Conservation (phyloP, 1,284 basidiomycete species). For the Ustilago esculenta region DNA sequence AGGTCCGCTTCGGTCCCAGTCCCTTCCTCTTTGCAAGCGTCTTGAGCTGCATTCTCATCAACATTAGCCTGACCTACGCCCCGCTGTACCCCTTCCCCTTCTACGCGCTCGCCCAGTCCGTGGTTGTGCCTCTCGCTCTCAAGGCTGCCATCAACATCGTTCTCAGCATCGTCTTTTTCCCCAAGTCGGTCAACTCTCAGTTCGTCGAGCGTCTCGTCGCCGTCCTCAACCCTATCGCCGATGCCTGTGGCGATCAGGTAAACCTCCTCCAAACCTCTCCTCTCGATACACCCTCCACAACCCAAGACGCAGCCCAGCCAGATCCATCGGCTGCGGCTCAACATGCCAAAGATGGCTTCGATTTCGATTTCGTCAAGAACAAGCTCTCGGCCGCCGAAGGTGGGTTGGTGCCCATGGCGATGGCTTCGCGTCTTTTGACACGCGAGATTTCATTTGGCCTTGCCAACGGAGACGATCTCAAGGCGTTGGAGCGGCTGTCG, state of each 20-base stretch:
- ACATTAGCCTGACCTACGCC: slow-evolving; percentile 74
- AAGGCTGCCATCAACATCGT: slow-evolving; percentile 74
- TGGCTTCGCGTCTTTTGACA: slow-evolving; percentile 72
- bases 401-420: slow-evolving; percentile 72
- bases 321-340: no score
- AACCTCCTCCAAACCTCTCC: slow-evolving; percentile 70
- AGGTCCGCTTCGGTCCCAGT: slow-evolving; percentile 74
- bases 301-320: no score
- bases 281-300: slow-evolving; percentile 64
- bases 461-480: slow-evolving; percentile 74
- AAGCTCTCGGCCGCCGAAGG: slow-evolving; percentile 72
- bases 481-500: slow-evolving; percentile 70
- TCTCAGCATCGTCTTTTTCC: slow-evolving; percentile 74
- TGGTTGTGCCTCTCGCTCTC: slow-evolving; percentile 74
- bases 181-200: slow-evolving; percentile 74
- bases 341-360: slow-evolving; percentile 69
- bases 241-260: slow-evolving; percentile 71
- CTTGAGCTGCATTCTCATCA: slow-evolving; percentile 72
- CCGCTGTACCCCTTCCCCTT: slow-evolving; percentile 76
- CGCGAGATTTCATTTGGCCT: slow-evolving; percentile 76
- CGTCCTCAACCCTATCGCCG: slow-evolving; percentile 72
- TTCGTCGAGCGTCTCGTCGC: slow-evolving; percentile 73
- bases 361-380: slow-evolving; percentile 43
- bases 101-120: slow-evolving; percentile 73
- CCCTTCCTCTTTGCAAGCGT: slow-evolving; percentile 74